Percentiles rank a stretch among this genome's conserved stretches.
Evolutionary conservation across 257 asterid species (phyloP).

Genomic region (Plantago major): DNA sequence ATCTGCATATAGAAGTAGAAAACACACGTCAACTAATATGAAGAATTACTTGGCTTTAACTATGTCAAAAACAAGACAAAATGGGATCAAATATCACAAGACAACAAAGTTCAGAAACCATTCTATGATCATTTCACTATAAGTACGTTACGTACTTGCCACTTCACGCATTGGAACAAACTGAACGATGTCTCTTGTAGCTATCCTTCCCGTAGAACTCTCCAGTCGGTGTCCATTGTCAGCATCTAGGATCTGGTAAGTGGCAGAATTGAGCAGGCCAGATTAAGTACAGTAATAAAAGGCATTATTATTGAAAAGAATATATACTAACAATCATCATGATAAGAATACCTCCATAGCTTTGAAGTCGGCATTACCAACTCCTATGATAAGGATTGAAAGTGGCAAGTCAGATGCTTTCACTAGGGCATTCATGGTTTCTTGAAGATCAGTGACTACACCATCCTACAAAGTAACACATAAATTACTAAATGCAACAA

Average conservation of each 20-base stretch:
- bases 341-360: conserved; percentile 55
- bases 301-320: neutral
- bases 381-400: conserved; percentile 74
- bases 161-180: conserved; percentile 88
- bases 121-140: no score
- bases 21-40: neutral
- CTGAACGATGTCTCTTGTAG: conserved; percentile 77
- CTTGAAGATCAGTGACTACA: conserved; percentile 60
- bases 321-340: neutral
- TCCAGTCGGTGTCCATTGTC: conserved; percentile 62
- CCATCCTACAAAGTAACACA: conserved; percentile 47
- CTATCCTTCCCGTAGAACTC: conserved; percentile 66
- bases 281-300: neutral
- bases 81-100: no score
- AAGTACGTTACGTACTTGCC: conserved; percentile 33
- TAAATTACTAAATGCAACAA: neutral
- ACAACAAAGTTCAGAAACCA: no score
- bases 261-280: neutral
- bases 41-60: neutral
- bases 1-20: conserved; percentile 28
- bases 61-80: no score
- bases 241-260: conserved; percentile 63
- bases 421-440: conserved; percentile 57
- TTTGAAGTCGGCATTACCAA: conserved; percentile 72
- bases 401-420: conserved; percentile 78